Evolutionary conservation across 148 eudicot genomes (phyloP), one percentile per base, ranked within the genome.

Genomic region (Chenopodium quinoa): DNA sequence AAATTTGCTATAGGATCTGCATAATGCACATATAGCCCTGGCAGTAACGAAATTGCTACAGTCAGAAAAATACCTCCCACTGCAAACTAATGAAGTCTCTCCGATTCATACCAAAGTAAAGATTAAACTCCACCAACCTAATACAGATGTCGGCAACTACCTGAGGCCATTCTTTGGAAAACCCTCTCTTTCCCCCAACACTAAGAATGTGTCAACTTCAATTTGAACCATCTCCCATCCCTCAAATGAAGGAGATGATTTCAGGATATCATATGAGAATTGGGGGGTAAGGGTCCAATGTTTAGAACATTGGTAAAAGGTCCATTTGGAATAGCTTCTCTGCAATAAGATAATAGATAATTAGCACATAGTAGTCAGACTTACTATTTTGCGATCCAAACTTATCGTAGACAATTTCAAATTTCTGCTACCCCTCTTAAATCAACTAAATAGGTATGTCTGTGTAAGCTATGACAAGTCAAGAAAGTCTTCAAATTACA

Each of bases 281-380:
- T 22, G 66, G 79, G 78, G 84, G 82, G 82, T 82, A 78, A 82
- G 78, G 62, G 69, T 73, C 81, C 87, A 85, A 81, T 81, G 87
- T 56, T 29, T 73, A 64, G 62, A 78, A 75, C 84, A 81, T 82
- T 81, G 87, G 72, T 75, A 78, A 85, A 81, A 78, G 79, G 84
- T 78, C 84, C 87, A 46, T 73, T 77, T 74, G 84, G 70, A 74
- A 75, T 68, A 82, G 84, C 71, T 82, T 79, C 84, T 85, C 87
- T 85, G 87, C 87, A 85, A 85, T 82, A 85, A 85, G 84, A 85
- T 85, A 82, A 78, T 85, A 82, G 66, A 85, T 73, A 46, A 85
- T 81, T 82, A 85, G 87, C 79, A 72, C 63, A 75, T 78, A 77
- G 82, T 60, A 73, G 76, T 82, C 63, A 81, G 79, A 75, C 79